A percentile compares a stretch with the other conserved stretches of the same genome.
These are phyloP conservation scores for Gossypium arboreum DNA, from an alignment of 345 rosid genomes.

Conservation along the genomic window DNA sequence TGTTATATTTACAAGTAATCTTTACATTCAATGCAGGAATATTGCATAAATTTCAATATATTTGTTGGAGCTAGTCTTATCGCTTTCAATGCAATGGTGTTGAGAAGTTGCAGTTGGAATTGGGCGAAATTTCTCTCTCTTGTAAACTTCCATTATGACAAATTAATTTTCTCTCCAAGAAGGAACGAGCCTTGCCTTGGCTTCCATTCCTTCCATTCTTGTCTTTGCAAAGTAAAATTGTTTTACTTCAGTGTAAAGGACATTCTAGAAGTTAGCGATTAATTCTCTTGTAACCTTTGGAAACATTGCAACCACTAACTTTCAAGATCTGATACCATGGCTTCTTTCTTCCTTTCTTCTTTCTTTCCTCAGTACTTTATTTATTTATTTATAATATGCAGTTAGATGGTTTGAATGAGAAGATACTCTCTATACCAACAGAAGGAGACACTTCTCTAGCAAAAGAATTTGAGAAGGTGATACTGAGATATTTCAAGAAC, in stretches of 20 bases:
- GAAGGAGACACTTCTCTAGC: conserved; percentile 23
- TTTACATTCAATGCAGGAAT: not conserved
- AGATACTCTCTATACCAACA: conserved; percentile 38
- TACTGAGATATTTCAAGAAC: conserved; percentile 5
- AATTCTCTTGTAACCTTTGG: not conserved
- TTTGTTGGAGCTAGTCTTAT: conserved; percentile 4
- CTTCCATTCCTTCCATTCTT: not conserved
- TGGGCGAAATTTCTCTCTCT: conserved; percentile 2
- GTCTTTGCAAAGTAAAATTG: not conserved
- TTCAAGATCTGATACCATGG: not conserved
- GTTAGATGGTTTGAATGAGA: conserved; percentile 81
- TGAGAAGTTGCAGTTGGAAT: not conserved
- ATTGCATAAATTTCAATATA: not conserved
- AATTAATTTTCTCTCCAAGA: not conserved
- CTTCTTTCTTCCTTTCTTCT: conserved; percentile 4
- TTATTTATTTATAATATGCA: conserved; percentile 33
- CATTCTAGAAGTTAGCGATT: not conserved
- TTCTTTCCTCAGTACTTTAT: not conserved
- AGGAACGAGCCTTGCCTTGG: not conserved
- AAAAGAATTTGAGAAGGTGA: conserved; percentile 31
- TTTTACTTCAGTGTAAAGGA: conserved; percentile 3
- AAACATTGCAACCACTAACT: not conserved
- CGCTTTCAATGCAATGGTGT: not conserved
- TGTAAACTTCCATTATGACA: not conserved
- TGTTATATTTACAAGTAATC: not conserved